Base-by-base conservation (phyloP, 176 grass and related monocot genomes). In the Carex pumila region DNA sequence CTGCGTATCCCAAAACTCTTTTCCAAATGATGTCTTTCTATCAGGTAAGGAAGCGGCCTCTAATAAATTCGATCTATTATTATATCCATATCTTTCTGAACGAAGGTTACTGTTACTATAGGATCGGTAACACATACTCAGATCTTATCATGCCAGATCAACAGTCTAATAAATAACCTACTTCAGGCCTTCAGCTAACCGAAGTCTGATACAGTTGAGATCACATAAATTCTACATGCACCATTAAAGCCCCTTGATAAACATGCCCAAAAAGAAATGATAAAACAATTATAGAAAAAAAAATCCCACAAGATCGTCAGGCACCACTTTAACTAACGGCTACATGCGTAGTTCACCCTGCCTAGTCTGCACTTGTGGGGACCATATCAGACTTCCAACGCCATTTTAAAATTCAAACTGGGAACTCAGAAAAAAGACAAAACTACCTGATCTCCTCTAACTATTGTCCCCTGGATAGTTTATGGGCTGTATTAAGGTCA, bases 381-480 rank as follows among this genome's bases (percentile, higher is more conserved):
- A 8, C 70, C 43, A 45, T 45, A 50, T 25, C 70, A 52, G 70
- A 73, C 70, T 9, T 73, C 37, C 14, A 73, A 12, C 73, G 0
- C 73, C 22, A 78, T 18, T 78, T 57, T 78, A 78, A 78, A 78
- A 78, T 57, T 78, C 50, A 78, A 75, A 57, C 13, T 57, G 52
- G 73, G 10, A 78, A 78, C 52, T 57, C 13, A 57, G 22, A 78
- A 57, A 13, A 34, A 34, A 56, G 52, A 78, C 73, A 77, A 77
- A 54, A 52, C 41, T 50, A 71, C 15, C 43, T 7, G 47, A 71
- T 14, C 6, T 34, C 73, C 52, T 54, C 22, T 56, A 77, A 34
- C 50, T 34, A 77, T 77, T 77, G 25, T 34, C 17, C 73, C 50
- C 73, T 25, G 2, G 30, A 32, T 78, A 54, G 73, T 78, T 59